phyloP scores from a whole-genome alignment of 495 filamentous ascomycete genomes.

The Podospora didyma region DNA sequence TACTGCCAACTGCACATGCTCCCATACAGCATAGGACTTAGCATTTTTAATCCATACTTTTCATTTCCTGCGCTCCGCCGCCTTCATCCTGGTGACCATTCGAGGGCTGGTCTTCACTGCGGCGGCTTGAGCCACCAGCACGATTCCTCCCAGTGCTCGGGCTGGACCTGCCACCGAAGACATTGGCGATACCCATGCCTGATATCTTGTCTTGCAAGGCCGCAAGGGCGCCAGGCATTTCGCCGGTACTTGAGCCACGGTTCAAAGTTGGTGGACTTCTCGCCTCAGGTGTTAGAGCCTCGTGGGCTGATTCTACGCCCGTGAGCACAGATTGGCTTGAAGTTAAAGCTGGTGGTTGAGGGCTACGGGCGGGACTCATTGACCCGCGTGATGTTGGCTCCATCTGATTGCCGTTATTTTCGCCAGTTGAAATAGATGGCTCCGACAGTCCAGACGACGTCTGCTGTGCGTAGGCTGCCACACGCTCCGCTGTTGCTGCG shows the following conservation, averaged over 20 bases:
- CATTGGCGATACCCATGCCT: constrained; percentile 36
- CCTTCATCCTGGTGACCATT: constrained; percentile 6
- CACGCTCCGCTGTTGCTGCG: constrained; percentile 28
- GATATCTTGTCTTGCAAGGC: constrained; percentile 45
- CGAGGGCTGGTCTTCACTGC: background rate
- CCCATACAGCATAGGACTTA: background rate
- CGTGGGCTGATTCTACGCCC: constrained; percentile 37
- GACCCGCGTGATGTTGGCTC: constrained; percentile 13
- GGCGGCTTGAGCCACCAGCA: constrained; percentile 1
- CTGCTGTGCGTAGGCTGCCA: constrained; percentile 21
- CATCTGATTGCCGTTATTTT: constrained; percentile 14
- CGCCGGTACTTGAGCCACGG: constrained; percentile 39
- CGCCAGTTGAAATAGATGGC: background rate
- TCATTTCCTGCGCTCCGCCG: constrained; percentile 27
- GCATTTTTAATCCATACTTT: constrained; percentile 23
- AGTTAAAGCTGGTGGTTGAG: constrained; percentile 32
- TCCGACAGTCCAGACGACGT: constrained; percentile 19
- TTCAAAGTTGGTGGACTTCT: constrained; percentile 29
- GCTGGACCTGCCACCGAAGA: constrained; percentile 20
- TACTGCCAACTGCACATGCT: background rate
- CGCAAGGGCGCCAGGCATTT: constrained; percentile 35
- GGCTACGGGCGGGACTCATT: constrained; percentile 22
- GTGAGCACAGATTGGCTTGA: constrained; percentile 40
- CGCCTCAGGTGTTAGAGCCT: constrained; percentile 32
- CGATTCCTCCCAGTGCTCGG: constrained; percentile 10